These are phyloP conservation scores for Steccherinum ochraceum DNA, from an alignment of 768 basidiomycete species.

Conservation along the genomic window DNA sequence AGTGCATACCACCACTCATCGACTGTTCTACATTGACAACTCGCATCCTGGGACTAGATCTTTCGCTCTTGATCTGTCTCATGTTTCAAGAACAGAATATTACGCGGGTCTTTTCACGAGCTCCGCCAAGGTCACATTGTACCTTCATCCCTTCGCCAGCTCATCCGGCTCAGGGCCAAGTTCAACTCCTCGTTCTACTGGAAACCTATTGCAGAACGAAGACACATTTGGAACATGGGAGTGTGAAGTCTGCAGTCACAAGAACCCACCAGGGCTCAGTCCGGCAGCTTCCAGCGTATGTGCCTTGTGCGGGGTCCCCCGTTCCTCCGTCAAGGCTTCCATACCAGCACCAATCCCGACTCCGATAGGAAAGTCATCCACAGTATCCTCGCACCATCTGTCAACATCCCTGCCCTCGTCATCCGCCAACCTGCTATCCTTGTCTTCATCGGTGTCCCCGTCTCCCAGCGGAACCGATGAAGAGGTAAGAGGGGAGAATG, in stretches of 20 bases:
- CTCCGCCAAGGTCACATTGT: conserved; percentile 81
- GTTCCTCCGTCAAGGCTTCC: conserved; percentile 23
- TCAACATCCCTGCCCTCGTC: conserved; percentile 37
- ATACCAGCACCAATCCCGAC: conserved; percentile 17
- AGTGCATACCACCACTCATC: conserved; percentile 71
- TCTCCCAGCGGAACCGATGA: neutral
- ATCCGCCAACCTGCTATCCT: conserved; percentile 15
- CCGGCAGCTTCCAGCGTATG: conserved; percentile 67
- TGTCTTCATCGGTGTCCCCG: conserved; percentile 25
- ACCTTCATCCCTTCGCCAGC: conserved; percentile 34
- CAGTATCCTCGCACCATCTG: conserved; percentile 26
- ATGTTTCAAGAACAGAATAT: conserved; percentile 72
- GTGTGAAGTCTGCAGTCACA: conserved; percentile 84
- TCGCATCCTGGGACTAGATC: conserved; percentile 46
- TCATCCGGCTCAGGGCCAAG: neutral
- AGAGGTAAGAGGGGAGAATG: conserved; percentile 7
- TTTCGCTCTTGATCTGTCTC: conserved; percentile 59
- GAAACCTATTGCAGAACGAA: conserved; percentile 20
- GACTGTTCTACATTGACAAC: conserved; percentile 74
- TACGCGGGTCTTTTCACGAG: conserved; percentile 90
- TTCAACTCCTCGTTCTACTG: conserved; percentile 17
- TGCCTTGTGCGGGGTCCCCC: conserved; percentile 76
- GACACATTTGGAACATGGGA: conserved; percentile 57
- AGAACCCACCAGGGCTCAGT: conserved; percentile 72
- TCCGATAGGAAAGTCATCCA: conserved; percentile 10